A percentile compares a stretch with the other conserved stretches of the same genome.
Evolutionary conservation across 345 rosid genomes (phyloP).

Genomic region (Iberis pinnata): DNA sequence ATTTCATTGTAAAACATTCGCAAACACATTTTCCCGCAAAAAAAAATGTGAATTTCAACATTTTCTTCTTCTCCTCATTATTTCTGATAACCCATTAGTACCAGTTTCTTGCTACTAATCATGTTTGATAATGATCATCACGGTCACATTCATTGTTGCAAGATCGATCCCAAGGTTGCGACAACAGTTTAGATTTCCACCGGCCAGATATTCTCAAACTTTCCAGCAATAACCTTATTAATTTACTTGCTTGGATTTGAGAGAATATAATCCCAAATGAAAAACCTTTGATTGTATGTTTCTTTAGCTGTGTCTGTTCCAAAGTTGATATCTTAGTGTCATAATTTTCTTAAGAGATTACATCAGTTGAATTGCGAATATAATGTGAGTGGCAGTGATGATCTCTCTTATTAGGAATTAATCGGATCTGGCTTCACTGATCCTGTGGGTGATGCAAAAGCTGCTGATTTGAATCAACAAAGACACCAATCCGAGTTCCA

Average conservation of each 20-base stretch:
- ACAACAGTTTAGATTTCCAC: conserved; percentile 20
- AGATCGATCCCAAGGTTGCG: conserved; percentile 31
- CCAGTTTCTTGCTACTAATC: too few relatives aligned
- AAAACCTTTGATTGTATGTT: too few relatives aligned
- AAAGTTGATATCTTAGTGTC: neutral
- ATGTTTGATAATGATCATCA: too few relatives aligned
- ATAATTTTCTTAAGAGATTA: neutral
- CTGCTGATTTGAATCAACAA: conserved; percentile 85
- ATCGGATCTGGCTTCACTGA: conserved; percentile 49
- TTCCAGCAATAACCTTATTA: conserved; percentile 34
- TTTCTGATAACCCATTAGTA: too few relatives aligned
- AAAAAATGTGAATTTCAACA: too few relatives aligned
- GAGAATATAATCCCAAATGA: too few relatives aligned
- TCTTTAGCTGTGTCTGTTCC: too few relatives aligned
- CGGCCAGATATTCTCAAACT: conserved; percentile 59
- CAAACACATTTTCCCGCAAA: too few relatives aligned
- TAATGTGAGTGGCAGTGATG: conserved; percentile 44
- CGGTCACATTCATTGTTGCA: conserved; percentile 47
- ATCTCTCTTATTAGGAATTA: conserved; percentile 55
- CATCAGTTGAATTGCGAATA: neutral
- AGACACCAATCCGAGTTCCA: conserved; percentile 83
- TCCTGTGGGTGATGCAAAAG: conserved; percentile 49
- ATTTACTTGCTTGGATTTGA: neutral
- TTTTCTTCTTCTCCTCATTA: too few relatives aligned
- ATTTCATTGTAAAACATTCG: too few relatives aligned